Evolutionary conservation across 2,329 filamentous ascomycete genomes (phyloP).

Genomic region (Sporothrix humicola): DNA sequence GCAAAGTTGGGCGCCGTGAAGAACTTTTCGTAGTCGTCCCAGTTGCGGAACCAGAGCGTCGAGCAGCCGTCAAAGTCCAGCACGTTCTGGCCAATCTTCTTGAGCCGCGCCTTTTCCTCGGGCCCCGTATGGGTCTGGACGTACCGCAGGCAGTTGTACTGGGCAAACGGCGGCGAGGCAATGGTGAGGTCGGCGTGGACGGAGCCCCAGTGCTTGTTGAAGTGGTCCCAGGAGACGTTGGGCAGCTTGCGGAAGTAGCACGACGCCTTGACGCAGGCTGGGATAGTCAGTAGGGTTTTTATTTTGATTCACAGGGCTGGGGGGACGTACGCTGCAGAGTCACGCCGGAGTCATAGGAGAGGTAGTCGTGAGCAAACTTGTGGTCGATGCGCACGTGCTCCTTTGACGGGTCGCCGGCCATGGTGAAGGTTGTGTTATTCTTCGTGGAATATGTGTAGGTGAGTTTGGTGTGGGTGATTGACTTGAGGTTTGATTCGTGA

Average conservation of each 20-base stretch:
- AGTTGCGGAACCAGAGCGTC: conserved; percentile 29
- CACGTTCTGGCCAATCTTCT: conserved; percentile 7
- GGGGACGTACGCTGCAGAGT: conserved; percentile 18
- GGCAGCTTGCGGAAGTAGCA: conserved; percentile 23
- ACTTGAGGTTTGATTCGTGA: too few relatives aligned
- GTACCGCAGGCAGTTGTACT: conserved; percentile 27
- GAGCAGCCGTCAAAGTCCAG: conserved; percentile 32
- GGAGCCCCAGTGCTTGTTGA: conserved; percentile 23
- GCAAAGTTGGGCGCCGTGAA: conserved; percentile 1
- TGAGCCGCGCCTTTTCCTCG: conserved; percentile 5
- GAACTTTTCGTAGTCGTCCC: conserved; percentile 29
- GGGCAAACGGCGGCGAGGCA: neutral
- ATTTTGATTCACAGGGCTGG: neutral
- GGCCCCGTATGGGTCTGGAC: conserved; percentile 32
- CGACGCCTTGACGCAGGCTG: conserved; percentile 31
- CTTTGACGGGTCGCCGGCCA: conserved; percentile 6
- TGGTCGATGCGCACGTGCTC: conserved; percentile 30
- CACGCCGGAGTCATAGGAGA: conserved; percentile 26
- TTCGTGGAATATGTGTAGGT: too few relatives aligned
- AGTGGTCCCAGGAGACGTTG: conserved; percentile 27
- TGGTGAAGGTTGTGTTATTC: too few relatives aligned
- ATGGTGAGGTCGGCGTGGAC: conserved; percentile 31
- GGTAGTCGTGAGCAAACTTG: conserved; percentile 27
- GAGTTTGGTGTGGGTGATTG: too few relatives aligned
- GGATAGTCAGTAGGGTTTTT: neutral